Conservation (phyloP, 1,284 basidiomycete genomes). For the Melampsora americana region DNA sequence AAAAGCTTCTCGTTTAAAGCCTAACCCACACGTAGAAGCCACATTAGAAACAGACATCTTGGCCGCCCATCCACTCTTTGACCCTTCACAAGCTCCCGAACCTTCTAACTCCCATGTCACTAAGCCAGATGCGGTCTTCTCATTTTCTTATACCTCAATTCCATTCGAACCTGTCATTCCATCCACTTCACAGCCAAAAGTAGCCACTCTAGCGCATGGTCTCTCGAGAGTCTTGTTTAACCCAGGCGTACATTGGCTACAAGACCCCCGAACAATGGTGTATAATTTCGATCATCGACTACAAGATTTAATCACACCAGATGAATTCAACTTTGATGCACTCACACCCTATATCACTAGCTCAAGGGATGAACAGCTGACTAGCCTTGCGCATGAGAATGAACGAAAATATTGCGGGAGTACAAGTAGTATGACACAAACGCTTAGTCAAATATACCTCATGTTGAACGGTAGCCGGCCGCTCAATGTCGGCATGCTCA, state of each 20-base stretch:
- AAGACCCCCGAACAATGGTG: slow-evolving; percentile 77
- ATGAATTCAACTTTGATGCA: slow-evolving; percentile 85
- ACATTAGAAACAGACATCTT: slow-evolving; percentile 23
- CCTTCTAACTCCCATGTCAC: slow-evolving; percentile 1
- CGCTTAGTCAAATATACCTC: slow-evolving; percentile 84
- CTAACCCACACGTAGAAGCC: background rate
- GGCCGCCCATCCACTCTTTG: slow-evolving; percentile 17
- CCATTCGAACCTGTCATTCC: slow-evolving; percentile 38
- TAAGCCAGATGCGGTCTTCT: slow-evolving; percentile 20
- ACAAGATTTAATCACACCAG: slow-evolving; percentile 70
- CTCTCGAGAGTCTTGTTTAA: slow-evolving; percentile 81
- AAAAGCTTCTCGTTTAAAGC: background rate
- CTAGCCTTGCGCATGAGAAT: slow-evolving; percentile 63
- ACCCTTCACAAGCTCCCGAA: slow-evolving; percentile 32
- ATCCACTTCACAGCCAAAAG: slow-evolving; percentile 56
- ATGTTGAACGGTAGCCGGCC: slow-evolving; percentile 53
- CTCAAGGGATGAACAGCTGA: slow-evolving; percentile 72
- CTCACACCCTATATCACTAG: slow-evolving; percentile 74
- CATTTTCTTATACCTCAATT: slow-evolving; percentile 33
- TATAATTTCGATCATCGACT: slow-evolving; percentile 79
- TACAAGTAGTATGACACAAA: slow-evolving; percentile 82
- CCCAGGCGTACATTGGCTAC: slow-evolving; percentile 85
- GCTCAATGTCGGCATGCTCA: slow-evolving; percentile 52
- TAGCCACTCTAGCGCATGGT: slow-evolving; percentile 71
- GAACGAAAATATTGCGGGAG: slow-evolving; percentile 73